A percentile compares a stretch with the other conserved stretches of the same genome.
phyloP scores from a whole-genome alignment of 2,329 filamentous ascomycete genomes.

The Leptographium procerum region DNA sequence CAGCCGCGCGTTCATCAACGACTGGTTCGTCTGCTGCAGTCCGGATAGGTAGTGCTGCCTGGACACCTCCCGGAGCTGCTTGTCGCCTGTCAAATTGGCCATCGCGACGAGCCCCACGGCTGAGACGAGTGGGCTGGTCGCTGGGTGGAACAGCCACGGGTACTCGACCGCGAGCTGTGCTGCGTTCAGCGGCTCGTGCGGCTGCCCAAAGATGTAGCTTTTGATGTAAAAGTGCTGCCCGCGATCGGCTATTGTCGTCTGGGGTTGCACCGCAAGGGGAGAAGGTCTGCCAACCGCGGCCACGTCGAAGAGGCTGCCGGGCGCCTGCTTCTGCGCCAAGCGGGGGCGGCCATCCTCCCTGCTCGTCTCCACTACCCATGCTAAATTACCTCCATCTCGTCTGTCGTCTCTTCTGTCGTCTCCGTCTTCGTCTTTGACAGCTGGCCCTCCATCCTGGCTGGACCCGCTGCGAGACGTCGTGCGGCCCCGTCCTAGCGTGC shows the following conservation, averaged over 20 bases:
- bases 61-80: conserved; percentile 32
- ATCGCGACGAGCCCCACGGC: conserved; percentile 48
- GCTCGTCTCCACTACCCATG: not conserved
- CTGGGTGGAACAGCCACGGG: conserved; percentile 25
- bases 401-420: not conserved
- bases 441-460: not conserved
- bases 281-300: not conserved
- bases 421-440: not conserved
- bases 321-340: not conserved
- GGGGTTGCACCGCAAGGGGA: conserved; percentile 22
- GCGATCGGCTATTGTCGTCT: conserved; percentile 31
- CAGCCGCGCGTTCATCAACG: conserved; percentile 24
- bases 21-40: conserved; percentile 33
- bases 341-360: not conserved
- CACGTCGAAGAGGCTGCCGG: not conserved
- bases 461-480: not conserved
- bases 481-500: not conserved
- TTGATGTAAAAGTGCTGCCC: conserved; percentile 40
- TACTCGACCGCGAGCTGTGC: conserved; percentile 21
- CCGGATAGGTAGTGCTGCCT: conserved; percentile 42
- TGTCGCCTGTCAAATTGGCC: conserved; percentile 39
- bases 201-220: conserved; percentile 38
- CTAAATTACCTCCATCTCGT: too few relatives aligned
- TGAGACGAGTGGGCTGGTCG: conserved; percentile 37
- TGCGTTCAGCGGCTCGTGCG: conserved; percentile 32